Conservation (phyloP, 2,329 filamentous ascomycete species). For the Chrysoporthe cubensis region DNA sequence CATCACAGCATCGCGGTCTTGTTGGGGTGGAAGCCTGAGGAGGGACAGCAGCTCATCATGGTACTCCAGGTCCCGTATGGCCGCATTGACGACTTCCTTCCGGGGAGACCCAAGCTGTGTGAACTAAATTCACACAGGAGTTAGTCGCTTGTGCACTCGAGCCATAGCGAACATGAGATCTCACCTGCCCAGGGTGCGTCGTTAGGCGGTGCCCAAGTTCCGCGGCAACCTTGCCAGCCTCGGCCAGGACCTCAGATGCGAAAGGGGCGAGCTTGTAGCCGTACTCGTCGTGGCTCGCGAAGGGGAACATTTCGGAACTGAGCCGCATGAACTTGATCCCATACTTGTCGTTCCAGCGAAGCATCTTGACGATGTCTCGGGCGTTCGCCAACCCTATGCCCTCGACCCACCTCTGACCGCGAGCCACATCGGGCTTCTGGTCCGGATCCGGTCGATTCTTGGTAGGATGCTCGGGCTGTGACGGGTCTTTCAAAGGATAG, state of each 20-base stretch:
- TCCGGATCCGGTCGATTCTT: conserved; percentile 85
- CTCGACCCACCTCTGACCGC: conserved; percentile 76
- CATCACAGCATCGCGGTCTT: conserved; percentile 87
- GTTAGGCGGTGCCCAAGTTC: conserved; percentile 84
- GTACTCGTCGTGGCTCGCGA: conserved; percentile 85
- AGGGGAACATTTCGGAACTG: conserved; percentile 96
- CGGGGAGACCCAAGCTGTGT: conserved; percentile 89
- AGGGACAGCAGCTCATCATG: conserved; percentile 84
- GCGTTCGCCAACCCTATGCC: conserved; percentile 80
- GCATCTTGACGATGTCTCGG: conserved; percentile 80
- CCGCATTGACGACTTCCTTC: conserved; percentile 73
- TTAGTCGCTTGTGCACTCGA: too few species aligned
- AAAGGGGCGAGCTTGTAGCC: conserved; percentile 87
- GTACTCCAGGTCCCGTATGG: conserved; percentile 82
- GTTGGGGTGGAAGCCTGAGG: conserved; percentile 75
- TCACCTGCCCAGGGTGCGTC: conserved; percentile 81
- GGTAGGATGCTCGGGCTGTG: conserved; percentile 75
- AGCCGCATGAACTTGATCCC: conserved; percentile 91
- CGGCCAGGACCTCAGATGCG: conserved; percentile 74
- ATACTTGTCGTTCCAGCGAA: conserved; percentile 90
- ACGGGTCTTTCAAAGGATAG: conserved; percentile 76
- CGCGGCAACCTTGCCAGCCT: conserved; percentile 76
- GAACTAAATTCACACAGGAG: conserved; percentile 54
- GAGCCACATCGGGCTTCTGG: conserved; percentile 66
- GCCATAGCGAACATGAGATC: conserved; percentile 7